phyloP scores from a whole-genome alignment of 2,329 filamentous ascomycete species.

The Cytospora chrysosperma region DNA sequence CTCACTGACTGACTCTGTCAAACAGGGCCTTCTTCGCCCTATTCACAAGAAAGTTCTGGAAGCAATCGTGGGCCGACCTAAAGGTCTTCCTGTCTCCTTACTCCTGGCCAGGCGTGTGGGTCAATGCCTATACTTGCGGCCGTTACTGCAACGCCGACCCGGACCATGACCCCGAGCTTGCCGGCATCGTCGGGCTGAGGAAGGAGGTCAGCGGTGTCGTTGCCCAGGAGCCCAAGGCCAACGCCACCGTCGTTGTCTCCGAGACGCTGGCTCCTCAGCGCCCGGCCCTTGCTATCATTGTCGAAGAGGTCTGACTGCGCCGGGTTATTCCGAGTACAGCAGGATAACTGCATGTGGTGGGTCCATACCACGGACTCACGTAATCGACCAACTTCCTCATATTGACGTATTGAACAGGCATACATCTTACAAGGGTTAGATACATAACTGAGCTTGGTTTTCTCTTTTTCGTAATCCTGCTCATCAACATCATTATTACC shows the following conservation, averaged over 20 bases:
- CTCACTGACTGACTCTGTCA: neutral
- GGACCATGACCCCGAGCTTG: slow-evolving; percentile 20
- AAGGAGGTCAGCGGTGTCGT: neutral
- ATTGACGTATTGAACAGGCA: neutral
- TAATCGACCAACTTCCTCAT: neutral
- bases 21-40: neutral
- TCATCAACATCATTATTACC: neutral
- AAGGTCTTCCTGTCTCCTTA: neutral
- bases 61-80: neutral
- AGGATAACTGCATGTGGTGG: neutral
- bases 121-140: slow-evolving; percentile 1
- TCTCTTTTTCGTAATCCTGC: neutral
- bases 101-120: neutral
- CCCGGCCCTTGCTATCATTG: neutral
- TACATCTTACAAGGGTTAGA: neutral
- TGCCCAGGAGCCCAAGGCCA: neutral
- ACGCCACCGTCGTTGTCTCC: neutral
- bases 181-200: neutral
- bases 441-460: neutral
- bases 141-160: neutral
- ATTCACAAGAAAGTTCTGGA: neutral
- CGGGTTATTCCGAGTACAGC: neutral
- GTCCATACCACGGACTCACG: no score
- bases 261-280: neutral
- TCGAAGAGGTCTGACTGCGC: neutral